These are phyloP conservation scores for Coriaria nepalensis DNA, from an alignment of 306 rosid genomes.

Conservation along the genomic window DNA sequence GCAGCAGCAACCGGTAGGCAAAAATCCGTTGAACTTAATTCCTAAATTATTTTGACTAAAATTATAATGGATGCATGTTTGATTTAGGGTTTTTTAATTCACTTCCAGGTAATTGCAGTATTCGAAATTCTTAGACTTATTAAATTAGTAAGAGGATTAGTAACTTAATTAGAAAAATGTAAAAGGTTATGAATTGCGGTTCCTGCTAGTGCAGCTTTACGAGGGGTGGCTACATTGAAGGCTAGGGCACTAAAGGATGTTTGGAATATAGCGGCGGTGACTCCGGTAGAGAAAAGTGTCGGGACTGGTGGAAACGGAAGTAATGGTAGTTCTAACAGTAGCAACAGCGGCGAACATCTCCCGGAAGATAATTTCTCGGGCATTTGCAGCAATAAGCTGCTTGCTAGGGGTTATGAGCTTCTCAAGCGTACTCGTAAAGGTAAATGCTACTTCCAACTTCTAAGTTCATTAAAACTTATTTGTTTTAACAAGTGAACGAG, in stretches of 20 bases:
- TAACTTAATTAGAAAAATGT: neutral
- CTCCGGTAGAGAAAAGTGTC: constrained; percentile 72
- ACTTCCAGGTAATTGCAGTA: too few species aligned
- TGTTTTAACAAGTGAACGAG: too few species aligned
- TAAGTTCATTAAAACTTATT: too few species aligned
- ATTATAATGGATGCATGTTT: too few species aligned
- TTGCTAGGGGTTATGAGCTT: constrained; percentile 70
- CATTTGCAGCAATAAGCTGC: constrained; percentile 61
- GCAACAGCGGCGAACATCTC: constrained; percentile 67
- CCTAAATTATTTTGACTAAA: too few species aligned
- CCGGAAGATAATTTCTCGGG: constrained; percentile 77
- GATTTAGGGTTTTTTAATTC: too few species aligned
- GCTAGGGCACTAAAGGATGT: constrained; percentile 95
- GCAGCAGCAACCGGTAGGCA: constrained; percentile 54
- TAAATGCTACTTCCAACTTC: too few species aligned
- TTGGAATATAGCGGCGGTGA: constrained; percentile 90
- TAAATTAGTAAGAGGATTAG: too few species aligned
- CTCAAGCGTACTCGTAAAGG: constrained; percentile 96
- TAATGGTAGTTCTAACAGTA: constrained; percentile 51
- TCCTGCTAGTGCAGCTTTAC: constrained; percentile 61
- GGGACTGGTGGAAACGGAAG: constrained; percentile 29
- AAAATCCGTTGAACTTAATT: neutral
- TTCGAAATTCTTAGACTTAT: too few species aligned
- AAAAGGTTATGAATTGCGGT: too few species aligned
- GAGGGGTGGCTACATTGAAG: constrained; percentile 95